These are phyloP conservation scores for Petrea volubilis DNA, from an alignment of 257 asterid genomes.

Conservation along the genomic window DNA sequence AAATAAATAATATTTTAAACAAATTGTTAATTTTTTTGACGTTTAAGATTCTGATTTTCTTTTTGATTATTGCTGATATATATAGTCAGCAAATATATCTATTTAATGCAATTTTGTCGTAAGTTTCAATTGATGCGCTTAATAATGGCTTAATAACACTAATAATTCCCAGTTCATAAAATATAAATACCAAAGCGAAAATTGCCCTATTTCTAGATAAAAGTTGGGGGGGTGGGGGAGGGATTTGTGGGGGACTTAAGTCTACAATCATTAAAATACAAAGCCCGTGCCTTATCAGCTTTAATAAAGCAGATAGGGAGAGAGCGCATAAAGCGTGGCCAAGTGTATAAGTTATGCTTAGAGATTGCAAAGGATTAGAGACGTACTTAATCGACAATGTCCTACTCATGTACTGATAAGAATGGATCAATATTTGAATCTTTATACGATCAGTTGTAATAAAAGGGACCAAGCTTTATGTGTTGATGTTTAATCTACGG, in stretches of 20 bases:
- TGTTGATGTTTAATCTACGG: constrained; percentile 9
- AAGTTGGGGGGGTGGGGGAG: constrained; percentile 17
- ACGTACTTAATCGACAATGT: constrained; percentile 10
- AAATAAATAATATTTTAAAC: too few species aligned
- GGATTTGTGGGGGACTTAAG: constrained; percentile 29
- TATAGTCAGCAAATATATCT: too few species aligned
- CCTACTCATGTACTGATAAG: constrained; percentile 22
- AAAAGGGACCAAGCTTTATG: constrained; percentile 37
- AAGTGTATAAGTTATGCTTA: constrained; percentile 8
- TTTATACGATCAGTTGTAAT: constrained; percentile 10
- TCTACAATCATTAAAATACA: constrained; percentile 10
- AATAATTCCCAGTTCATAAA: constrained; percentile 11
- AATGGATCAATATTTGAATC: constrained; percentile 8
- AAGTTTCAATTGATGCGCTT: too few species aligned
- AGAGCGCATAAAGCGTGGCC: constrained; percentile 10
- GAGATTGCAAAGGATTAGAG: neutral
- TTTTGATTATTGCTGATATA: too few species aligned
- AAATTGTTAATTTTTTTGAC: too few species aligned
- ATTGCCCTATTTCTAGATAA: constrained; percentile 20
- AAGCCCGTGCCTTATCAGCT: constrained; percentile 29
- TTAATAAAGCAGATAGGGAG: constrained; percentile 30
- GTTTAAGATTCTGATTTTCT: too few species aligned
- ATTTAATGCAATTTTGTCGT: too few species aligned
- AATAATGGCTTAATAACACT: too few species aligned
- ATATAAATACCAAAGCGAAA: constrained; percentile 17